phyloP scores from a whole-genome alignment of 176 grass and related monocot species.

The Neostapfia colusana region DNA sequence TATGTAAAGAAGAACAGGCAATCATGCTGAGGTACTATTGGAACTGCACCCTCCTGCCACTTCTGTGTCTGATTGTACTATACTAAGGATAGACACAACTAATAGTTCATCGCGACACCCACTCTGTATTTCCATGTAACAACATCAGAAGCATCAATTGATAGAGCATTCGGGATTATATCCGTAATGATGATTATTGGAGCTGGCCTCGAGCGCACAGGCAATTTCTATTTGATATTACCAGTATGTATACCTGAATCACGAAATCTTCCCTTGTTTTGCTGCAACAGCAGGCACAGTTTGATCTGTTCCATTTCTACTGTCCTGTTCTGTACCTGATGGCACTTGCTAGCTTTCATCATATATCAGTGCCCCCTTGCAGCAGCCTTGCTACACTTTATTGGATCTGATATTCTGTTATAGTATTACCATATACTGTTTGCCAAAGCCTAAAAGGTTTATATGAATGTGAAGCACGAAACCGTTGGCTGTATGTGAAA shows the following conservation, averaged over 20 bases:
- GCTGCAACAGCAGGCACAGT: background rate
- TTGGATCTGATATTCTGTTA: background rate
- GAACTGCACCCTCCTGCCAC: background rate
- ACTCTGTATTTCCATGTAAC: slow-evolving; percentile 13
- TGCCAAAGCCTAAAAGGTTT: background rate
- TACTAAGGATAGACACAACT: background rate
- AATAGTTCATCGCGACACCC: background rate
- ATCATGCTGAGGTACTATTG: slow-evolving; percentile 15
- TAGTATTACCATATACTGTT: background rate
- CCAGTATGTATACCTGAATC: background rate
- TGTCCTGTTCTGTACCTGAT: background rate
- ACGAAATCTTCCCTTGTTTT: background rate
- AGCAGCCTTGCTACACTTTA: background rate
- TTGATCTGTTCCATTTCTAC: background rate
- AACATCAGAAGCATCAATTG: slow-evolving; percentile 19
- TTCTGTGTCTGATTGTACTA: background rate
- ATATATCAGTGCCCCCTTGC: background rate
- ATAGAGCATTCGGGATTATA: slow-evolving; percentile 10
- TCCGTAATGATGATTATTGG: background rate
- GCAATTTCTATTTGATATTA: background rate
- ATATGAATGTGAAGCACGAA: no score
- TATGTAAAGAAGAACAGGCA: slow-evolving; percentile 3
- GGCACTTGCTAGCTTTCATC: background rate
- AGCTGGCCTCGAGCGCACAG: no score
- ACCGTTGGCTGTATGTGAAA: no score